Evolutionary conservation across 768 basidiomycete genomes (phyloP).

Genomic region (Multifurca ochricompacta): DNA sequence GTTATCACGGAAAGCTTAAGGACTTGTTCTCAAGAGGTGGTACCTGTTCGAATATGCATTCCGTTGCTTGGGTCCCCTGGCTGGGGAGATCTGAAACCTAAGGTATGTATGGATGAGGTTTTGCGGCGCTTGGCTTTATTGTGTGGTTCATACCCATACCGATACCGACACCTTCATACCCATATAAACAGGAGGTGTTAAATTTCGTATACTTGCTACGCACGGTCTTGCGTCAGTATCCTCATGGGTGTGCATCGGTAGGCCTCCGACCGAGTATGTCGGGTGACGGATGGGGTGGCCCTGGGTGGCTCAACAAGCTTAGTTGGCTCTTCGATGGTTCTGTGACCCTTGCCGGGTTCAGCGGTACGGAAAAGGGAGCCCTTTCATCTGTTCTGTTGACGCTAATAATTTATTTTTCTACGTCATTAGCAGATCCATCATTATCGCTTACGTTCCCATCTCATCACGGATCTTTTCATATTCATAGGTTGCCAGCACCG

Average conservation of each 20-base stretch:
- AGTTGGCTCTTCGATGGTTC: slow-evolving; percentile 74
- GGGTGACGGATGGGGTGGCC: slow-evolving; percentile 48
- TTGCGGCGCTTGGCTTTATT: neutral
- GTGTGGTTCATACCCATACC: no score
- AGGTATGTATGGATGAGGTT: slow-evolving; percentile 48
- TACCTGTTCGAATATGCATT: slow-evolving; percentile 18
- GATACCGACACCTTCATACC: slow-evolving; percentile 15
- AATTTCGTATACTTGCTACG: slow-evolving; percentile 68
- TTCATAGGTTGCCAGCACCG: slow-evolving; percentile 68
- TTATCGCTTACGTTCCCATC: slow-evolving; percentile 67
- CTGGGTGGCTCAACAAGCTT: slow-evolving; percentile 69
- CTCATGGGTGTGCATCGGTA: slow-evolving; percentile 58
- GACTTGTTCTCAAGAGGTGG: slow-evolving; percentile 14
- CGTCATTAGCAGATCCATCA: slow-evolving; percentile 60
- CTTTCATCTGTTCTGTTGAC: neutral
- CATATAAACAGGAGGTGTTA: slow-evolving; percentile 51
- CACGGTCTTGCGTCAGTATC: slow-evolving; percentile 45
- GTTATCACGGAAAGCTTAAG: slow-evolving; percentile 8
- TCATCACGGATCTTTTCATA: slow-evolving; percentile 78
- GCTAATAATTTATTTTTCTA: slow-evolving; percentile 1
- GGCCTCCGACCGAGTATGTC: slow-evolving; percentile 60
- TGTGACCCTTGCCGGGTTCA: slow-evolving; percentile 69
- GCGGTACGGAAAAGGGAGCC: slow-evolving; percentile 43
- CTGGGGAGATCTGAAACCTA: slow-evolving; percentile 57
- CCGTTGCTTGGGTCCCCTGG: slow-evolving; percentile 31